A percentile compares a stretch with the other conserved stretches of the same genome.
Evolutionary conservation across 306 rosid genomes (phyloP).

Genomic region (Pueraria montana): DNA sequence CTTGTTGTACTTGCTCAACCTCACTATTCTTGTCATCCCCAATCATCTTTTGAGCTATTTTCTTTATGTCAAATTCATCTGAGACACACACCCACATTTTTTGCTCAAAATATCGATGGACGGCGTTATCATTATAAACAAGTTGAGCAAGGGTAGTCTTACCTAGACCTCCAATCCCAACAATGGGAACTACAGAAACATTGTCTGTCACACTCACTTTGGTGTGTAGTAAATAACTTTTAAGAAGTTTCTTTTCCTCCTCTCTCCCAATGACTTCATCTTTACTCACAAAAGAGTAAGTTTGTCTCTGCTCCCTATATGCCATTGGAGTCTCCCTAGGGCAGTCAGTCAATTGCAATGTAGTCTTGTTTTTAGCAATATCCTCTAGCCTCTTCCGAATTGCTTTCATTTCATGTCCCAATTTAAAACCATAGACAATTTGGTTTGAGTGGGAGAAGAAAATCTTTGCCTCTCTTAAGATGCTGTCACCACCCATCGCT

Average conservation of each 20-base stretch:
- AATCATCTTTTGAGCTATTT: conserved; percentile 44
- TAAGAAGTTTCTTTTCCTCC: conserved; percentile 17
- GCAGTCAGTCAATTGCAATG: conserved; percentile 19
- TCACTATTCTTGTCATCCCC: conserved; percentile 6
- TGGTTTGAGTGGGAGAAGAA: conserved; percentile 46
- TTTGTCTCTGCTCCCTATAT: conserved; percentile 43
- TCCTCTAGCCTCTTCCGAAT: conserved; percentile 43
- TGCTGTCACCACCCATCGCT: neutral
- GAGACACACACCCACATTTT: conserved; percentile 60
- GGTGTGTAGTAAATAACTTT: neutral
- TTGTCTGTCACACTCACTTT: conserved; percentile 3
- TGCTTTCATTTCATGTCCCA: conserved; percentile 48
- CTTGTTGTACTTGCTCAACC: conserved; percentile 39
- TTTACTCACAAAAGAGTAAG: conserved; percentile 48
- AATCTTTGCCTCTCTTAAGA: neutral
- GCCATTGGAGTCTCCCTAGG: neutral
- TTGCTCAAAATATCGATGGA: conserved; percentile 31
- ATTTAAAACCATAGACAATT: conserved; percentile 4
- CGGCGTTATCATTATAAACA: conserved; percentile 34
- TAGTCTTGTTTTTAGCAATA: conserved; percentile 37
- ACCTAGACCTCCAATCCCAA: conserved; percentile 61
- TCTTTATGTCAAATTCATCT: conserved; percentile 52
- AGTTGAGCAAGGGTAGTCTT: conserved; percentile 61
- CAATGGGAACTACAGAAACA: conserved; percentile 49
- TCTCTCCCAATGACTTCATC: conserved; percentile 53